Base-by-base conservation (phyloP, 192 early-diverging fungal genomes). In the Phlyctochytrium bullatum region DNA sequence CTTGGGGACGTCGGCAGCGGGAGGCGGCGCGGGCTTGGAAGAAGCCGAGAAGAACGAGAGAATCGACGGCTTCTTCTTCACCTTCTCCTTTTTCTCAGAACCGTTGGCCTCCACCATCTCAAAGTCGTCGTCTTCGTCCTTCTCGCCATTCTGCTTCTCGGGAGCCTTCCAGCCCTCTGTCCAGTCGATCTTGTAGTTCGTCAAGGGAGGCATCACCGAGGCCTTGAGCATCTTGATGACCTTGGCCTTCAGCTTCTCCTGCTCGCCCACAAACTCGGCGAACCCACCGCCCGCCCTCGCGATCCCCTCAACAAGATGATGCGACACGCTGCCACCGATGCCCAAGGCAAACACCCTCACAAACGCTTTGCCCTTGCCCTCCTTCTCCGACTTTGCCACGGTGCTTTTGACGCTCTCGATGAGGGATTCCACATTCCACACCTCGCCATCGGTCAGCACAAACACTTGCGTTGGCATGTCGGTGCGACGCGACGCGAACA, bases 181-280 rank as follows among this genome's bases (percentile, higher is more conserved):
- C 75, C 64, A 78, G 50, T 67, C 57, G 23, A 85, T 61, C 59
- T 79, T 77, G 59, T 74, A 84, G 62, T 85, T 73, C 23, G 86
- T 60, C 40, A 47, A 20, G 0, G 73, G 72, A 53, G 77, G 72
- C 36, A 72, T 60, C 27, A 85, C 35, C 0, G 77, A 68, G 58
- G 72, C 73, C 36, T 86, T 85, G 31, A 85, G 60, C 80, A 86
- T 81, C 36, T 72, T 71, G 25, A 86, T 64, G 27, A 86, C 62
- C 56, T 85, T 85, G 27, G 59, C 68, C 28, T 86, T 74, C 78
- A 86, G 76, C 32, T 72, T 71, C 64, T 85, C 83, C 16, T 64
- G 63, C 23, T 64, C 66, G 6, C 73, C 72, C 0, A 85, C 83
- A 60, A 74, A 74, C 52, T 83, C 61, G 1, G 83, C 70, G 32